Evolutionary conservation across 225 moss, liverwort and hornwort genomes (phyloP).

Genomic region (Lunularia cruciata): DNA sequence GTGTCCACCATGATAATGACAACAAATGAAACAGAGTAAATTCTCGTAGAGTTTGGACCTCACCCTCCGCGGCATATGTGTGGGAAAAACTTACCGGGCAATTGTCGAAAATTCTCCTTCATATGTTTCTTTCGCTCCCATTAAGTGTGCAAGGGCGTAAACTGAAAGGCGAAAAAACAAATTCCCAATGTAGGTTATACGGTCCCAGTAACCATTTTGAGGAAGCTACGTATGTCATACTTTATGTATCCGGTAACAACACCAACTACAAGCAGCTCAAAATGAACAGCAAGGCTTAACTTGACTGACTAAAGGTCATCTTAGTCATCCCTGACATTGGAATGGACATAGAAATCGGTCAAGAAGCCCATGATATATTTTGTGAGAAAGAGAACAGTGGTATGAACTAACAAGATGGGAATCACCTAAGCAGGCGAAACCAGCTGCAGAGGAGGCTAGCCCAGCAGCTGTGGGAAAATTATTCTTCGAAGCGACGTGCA

Average conservation of each 20-base stretch:
- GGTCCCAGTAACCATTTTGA: background rate
- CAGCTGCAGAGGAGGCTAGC: constrained; percentile 95
- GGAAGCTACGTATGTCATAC: background rate
- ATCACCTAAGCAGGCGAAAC: constrained; percentile 93
- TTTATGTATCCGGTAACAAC: background rate
- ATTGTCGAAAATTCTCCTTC: constrained; percentile 86
- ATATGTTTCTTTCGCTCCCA: constrained; percentile 92
- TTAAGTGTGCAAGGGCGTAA: constrained; percentile 77
- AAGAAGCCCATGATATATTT: background rate
- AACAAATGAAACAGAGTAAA: background rate
- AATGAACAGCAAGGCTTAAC: background rate
- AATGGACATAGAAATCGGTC: too few relatives aligned
- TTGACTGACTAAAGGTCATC: background rate
- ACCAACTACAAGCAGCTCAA: background rate
- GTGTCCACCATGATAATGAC: too few relatives aligned
- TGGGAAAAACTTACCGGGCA: constrained; percentile 58
- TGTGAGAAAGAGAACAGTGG: background rate
- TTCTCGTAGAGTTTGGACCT: background rate
- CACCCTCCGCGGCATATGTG: background rate
- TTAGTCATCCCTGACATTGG: too few relatives aligned
- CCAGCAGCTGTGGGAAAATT: constrained; percentile 99
- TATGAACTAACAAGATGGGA: background rate
- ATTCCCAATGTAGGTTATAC: background rate
- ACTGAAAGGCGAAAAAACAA: constrained; percentile 45
- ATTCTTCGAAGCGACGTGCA: constrained; percentile 94